phyloP scores from a whole-genome alignment of 371 early-diverging fungal genomes.

The Mortierella sp. region DNA sequence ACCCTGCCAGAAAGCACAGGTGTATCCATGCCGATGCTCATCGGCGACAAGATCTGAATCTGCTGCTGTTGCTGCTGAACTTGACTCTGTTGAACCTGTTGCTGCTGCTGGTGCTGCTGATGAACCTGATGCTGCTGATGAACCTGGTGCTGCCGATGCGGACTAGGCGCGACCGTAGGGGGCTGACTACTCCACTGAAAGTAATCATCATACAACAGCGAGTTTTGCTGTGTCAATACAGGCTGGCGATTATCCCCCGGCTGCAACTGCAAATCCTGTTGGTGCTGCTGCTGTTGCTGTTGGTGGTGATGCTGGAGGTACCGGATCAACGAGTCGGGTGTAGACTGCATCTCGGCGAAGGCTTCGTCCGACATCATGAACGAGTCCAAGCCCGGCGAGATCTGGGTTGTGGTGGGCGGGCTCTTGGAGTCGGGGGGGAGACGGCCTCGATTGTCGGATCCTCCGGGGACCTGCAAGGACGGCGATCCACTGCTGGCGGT shows the following conservation, averaged over 20 bases:
- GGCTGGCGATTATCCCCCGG: slow-evolving; percentile 41
- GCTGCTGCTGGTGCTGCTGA: slow-evolving; percentile 20
- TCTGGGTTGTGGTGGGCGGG: slow-evolving; percentile 18
- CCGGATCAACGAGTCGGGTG: slow-evolving; percentile 38
- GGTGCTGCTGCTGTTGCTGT: slow-evolving; percentile 42
- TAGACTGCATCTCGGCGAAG: slow-evolving; percentile 37
- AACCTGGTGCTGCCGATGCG: slow-evolving; percentile 18
- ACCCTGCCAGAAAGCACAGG: slow-evolving; percentile 10
- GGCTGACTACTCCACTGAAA: slow-evolving; percentile 41
- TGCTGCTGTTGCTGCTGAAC: slow-evolving; percentile 14
- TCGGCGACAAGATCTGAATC: slow-evolving; percentile 19
- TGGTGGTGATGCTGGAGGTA: slow-evolving; percentile 50
- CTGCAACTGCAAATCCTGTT: slow-evolving; percentile 33
- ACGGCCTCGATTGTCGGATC: neutral
- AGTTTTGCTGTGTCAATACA: slow-evolving; percentile 49
- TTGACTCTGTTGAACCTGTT: slow-evolving; percentile 11
- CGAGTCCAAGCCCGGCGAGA: slow-evolving; percentile 33
- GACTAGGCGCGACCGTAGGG: slow-evolving; percentile 2
- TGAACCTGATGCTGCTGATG: slow-evolving; percentile 13
- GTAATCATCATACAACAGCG: slow-evolving; percentile 53
- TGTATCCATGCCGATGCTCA: slow-evolving; percentile 20
- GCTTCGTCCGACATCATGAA: slow-evolving; percentile 53
- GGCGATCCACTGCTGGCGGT: slow-evolving; percentile 11
- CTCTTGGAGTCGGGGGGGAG: slow-evolving; percentile 27
- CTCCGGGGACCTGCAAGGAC: slow-evolving; percentile 9